phyloP scores from a whole-genome alignment of 1,139 yeast genomes.

The Yamadazyma trypodendri region DNA sequence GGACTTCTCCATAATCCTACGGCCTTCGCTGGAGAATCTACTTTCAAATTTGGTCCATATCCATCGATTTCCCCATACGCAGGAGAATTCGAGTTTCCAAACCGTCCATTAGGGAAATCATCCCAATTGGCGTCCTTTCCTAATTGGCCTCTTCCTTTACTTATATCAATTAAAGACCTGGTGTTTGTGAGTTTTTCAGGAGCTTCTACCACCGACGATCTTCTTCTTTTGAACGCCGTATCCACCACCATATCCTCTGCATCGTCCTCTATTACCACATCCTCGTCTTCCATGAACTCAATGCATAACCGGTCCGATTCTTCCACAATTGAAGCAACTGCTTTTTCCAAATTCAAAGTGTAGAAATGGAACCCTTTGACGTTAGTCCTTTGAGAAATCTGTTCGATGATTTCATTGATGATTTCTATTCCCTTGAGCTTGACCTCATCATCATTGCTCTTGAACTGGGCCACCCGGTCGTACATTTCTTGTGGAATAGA shows the following conservation, averaged over 20 bases:
- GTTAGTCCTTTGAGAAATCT: conserved; percentile 50
- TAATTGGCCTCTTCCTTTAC: conserved; percentile 79
- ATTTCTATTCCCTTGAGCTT: conserved; percentile 81
- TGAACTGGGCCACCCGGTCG: conserved; percentile 51
- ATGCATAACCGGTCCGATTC: conserved; percentile 47
- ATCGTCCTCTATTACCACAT: conserved; percentile 25
- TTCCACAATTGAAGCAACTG: conserved; percentile 81
- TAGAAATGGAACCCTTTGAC: conserved; percentile 86
- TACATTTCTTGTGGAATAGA: conserved; percentile 58
- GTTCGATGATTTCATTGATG: conserved; percentile 60
- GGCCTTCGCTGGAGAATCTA: conserved; percentile 65
- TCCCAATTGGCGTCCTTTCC: conserved; percentile 98
- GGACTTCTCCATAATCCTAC: conserved; percentile 84
- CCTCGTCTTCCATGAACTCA: conserved; percentile 18
- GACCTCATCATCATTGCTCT: conserved; percentile 79
- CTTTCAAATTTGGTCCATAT: conserved; percentile 87
- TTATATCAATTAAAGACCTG: conserved; percentile 67
- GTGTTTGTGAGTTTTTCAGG: conserved; percentile 29
- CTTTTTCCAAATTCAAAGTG: conserved; percentile 84
- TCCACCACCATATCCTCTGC: conserved; percentile 15
- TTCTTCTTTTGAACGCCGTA: conserved; percentile 28
- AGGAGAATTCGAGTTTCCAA: conserved; percentile 96
- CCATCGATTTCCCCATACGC: conserved; percentile 98
- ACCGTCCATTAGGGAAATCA: conserved; percentile 96
- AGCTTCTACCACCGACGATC: conserved; percentile 43